Base-by-base conservation (phyloP, 495 filamentous ascomycete species). In the Hyaloscypha hepaticicola region DNA sequence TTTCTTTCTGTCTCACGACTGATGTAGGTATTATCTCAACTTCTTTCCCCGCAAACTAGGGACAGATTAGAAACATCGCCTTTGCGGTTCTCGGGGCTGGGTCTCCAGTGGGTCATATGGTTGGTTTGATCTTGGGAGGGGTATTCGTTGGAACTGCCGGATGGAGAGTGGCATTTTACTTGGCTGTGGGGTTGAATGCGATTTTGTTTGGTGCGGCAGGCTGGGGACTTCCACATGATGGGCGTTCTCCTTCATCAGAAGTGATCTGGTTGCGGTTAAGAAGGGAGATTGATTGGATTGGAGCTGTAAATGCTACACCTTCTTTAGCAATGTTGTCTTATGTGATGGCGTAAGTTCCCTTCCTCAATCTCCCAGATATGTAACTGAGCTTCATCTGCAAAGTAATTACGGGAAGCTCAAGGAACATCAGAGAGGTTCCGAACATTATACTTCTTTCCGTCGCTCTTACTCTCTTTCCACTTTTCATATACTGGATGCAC, bases 51-150 rank as follows among this genome's bases (percentile, higher is more conserved):
- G 6, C 3, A 11, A 74, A 74, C 0, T 53, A 58, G 14, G 82
- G 84, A 0, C 70, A 72, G 22, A 50, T 67, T 31, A 69, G 85
- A 11, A 88, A 85, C 56, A 64, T 85, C 0, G 83, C 73, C 0
- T 85, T 86, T 61, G 77, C 80, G 0, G 75, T 71, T 33, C 55
- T 82, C 6, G 84, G 84, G 0, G 63, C 79, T 1, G 79, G 76
- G 2, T 75, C 77, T 58, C 80, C 80, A 0, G 49, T 85, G 26
- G 84, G 83, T 0, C 86, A 82, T 68, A 76, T 77, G 0, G 41
- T 83, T 12, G 83, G 84, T 0, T 71, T 87, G 6, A 76, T 86
- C 0, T 68, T 86, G 4, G 82, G 80, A n/a, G 84, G 84, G 16
- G 64, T 85, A 9, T 80, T 87, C 51, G 68, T 78, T 3, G 75